Evolutionary conservation across 805 yeast species (phyloP), one percentile per base, ranked within the genome.

Genomic region (Yarrowia sp.): DNA sequence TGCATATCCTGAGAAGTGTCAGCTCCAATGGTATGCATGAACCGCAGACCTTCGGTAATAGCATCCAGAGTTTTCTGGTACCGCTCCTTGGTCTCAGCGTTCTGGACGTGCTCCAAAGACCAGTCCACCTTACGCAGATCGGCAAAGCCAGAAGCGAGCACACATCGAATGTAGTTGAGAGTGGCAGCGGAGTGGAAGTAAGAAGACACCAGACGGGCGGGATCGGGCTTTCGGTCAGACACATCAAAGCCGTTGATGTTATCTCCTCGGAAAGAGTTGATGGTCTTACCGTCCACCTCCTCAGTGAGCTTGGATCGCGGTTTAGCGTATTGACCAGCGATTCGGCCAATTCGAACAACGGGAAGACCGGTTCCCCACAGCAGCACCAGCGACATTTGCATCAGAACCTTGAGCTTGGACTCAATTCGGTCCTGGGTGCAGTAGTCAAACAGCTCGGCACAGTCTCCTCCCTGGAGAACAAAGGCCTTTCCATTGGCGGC

Each of bases 161-260:
- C 67, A 11, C 74, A 64, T 28, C 81, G 67, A 49, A 78, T 77
- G 69, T 71, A 78, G 69, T 78, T 78, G 65, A 78, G 68, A 5
- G 81, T 78, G 7, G 81, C 80, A 12, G 81, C 79, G 3, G 81
- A 79, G 67, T 78, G 81, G 70, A 78, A 79, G 68, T 78, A 78
- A 16, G 81, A 77, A 48, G 73, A 74, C 7, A 78, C 81, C 16
- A 78, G 71, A 21, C 81, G 67, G 7, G 70, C 65, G 16, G 81
- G 81, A 65, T 78, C 79, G 11, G 81, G 81, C 8, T 70, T 72
- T 16, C 81, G 71, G 58, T 78, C 78, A 2, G 35, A 38, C 4
- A 75, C 71, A 9, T 79, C 80, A 59, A 72, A 79, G 1, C 81
- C 81, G 63, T 78, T 78, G 67, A 78, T 75, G 62, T 78, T 78